Evolutionary conservation across 192 early-diverging fungal genomes (phyloP), one percentile per base, ranked within the genome.

Genomic region (Coemansia sp.): DNA sequence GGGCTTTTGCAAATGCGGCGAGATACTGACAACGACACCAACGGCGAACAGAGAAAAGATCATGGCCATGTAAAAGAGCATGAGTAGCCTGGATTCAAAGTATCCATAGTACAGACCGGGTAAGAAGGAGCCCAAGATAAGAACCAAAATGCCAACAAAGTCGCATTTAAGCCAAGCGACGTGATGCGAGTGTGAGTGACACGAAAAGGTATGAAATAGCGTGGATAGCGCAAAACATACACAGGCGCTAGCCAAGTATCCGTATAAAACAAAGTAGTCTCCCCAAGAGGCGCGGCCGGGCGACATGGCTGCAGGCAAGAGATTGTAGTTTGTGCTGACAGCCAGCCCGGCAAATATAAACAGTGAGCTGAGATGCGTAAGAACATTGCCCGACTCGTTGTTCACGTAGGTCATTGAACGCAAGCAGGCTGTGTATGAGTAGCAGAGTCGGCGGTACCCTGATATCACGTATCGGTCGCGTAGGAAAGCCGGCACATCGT

Each of bases 351-450:
- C 59, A 72, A 95, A 88, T 6, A 77, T 51, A n/a, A 88, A 26
- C n/a, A 88, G 83, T 40, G 92, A 93, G 7, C 91, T 20, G 1
- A 93, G 66, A 69, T 98, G 95, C 14, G 91, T 86, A 77, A 91
- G 93, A 39, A 98, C 89, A 70, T 98, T 97, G 35, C 92, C 95
- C 36, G 87, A 89, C 76, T 98, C 95, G 73, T 98, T 98, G 79
- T 98, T 94, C 20, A 95, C 71, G 67, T 91, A 95, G 16, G 85
- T 83, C 60, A 98, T 67, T 5, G 93, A 90, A 20, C 82, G 77
- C 24, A 92, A 24, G 70, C 95, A 96, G 24, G 81, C 88, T 0
- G 16, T 45, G 76, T 93, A 95, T 43, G 91, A 94, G 63, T 89
- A 77, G 34, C 83, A 84, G 33, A 89, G 87, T n/a, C 85, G 85